Evolutionary conservation across 2,329 filamentous ascomycete genomes (phyloP).

Genomic region (Didymella sp.): DNA sequence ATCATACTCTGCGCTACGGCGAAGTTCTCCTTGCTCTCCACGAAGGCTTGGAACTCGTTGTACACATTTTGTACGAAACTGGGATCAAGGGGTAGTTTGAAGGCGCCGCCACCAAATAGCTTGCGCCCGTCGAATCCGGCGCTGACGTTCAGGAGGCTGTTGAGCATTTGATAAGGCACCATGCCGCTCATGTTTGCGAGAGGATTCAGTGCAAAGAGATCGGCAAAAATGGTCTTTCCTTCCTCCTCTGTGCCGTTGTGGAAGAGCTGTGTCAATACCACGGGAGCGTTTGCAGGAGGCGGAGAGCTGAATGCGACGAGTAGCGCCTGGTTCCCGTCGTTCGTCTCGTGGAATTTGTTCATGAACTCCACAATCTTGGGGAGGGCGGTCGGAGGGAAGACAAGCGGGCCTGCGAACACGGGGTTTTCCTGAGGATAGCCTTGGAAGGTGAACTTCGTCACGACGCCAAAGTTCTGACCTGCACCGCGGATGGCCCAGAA

Average conservation of each 20-base stretch:
- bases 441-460: conserved; percentile 53
- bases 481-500: conserved; percentile 53
- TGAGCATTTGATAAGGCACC: conserved; percentile 46
- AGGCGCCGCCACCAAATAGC: conserved; percentile 48
- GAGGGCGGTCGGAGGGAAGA: conserved; percentile 43
- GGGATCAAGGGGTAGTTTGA: conserved; percentile 42
- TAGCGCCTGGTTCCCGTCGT: conserved; percentile 41
- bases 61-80: conserved; percentile 28
- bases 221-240: conserved; percentile 29
- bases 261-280: conserved; percentile 41
- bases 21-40: conserved; percentile 13
- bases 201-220: conserved; percentile 11
- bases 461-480: conserved; percentile 47
- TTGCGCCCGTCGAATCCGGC: conserved; percentile 48
- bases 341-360: conserved; percentile 40
- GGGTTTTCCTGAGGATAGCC: conserved; percentile 40
- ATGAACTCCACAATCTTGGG: conserved; percentile 36
- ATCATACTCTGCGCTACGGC: conserved; percentile 30
- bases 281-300: conserved; percentile 39
- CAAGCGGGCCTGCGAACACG: conserved; percentile 47
- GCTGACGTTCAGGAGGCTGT: conserved; percentile 40
- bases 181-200: conserved; percentile 10
- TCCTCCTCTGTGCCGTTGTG: conserved; percentile 46
- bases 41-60: conserved; percentile 11
- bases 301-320: conserved; percentile 38